Evolutionary conservation across 768 basidiomycete species (phyloP).

Genomic region (Mrakia gelida): DNA sequence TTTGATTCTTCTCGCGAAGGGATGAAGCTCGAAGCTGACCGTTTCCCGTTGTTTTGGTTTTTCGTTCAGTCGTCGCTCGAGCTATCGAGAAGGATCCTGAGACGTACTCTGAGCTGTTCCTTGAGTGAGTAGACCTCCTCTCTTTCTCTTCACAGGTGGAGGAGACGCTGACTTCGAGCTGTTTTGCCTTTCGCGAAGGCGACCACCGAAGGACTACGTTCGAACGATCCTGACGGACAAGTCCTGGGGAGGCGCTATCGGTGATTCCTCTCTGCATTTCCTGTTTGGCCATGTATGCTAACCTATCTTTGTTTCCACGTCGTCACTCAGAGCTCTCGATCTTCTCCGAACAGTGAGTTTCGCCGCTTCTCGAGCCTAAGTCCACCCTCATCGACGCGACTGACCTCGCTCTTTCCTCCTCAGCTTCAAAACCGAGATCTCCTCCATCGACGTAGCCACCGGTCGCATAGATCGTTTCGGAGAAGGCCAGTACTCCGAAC

Average conservation of each 20-base stretch:
- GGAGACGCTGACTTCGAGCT: slow-evolving; percentile 41
- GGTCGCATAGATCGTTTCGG: slow-evolving; percentile 81
- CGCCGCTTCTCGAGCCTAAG: too few relatives aligned
- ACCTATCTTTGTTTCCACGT: background rate
- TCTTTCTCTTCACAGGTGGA: background rate
- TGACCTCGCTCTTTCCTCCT: background rate
- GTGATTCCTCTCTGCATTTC: slow-evolving; percentile 40
- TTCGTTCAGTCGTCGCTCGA: slow-evolving; percentile 68
- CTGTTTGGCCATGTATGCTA: background rate
- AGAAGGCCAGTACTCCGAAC: slow-evolving; percentile 50
- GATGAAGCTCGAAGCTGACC: background rate
- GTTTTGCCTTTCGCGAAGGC: slow-evolving; percentile 48
- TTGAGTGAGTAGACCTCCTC: slow-evolving; percentile 59
- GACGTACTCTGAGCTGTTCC: slow-evolving; percentile 76
- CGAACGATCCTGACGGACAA: slow-evolving; percentile 69
- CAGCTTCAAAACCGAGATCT: slow-evolving; percentile 73
- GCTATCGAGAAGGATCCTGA: slow-evolving; percentile 67
- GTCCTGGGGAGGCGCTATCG: slow-evolving; percentile 95
- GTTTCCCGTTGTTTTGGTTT: slow-evolving; percentile 2
- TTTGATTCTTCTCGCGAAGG: too few relatives aligned
- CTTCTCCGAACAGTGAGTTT: slow-evolving; percentile 60
- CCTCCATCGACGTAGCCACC: slow-evolving; percentile 84
- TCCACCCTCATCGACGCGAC: background rate
- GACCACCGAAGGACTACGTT: slow-evolving; percentile 65
- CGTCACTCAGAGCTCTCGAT: slow-evolving; percentile 57